These are phyloP conservation scores for Volvariella volvacea DNA, from an alignment of 1,284 basidiomycete genomes.

Conservation along the genomic window DNA sequence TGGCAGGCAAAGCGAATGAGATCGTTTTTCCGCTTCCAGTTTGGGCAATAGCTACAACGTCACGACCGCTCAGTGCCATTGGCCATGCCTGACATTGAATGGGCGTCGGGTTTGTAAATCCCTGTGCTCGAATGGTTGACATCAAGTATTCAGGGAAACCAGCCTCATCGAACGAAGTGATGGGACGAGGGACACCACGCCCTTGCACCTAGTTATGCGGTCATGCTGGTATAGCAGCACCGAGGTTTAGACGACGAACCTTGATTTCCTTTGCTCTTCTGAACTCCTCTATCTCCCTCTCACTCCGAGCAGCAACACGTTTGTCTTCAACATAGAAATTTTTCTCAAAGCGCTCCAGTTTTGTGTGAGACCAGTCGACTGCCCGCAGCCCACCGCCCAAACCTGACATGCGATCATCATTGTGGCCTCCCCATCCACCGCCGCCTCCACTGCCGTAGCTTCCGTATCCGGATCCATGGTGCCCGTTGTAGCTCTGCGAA, in stretches of 20 bases:
- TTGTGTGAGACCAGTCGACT: constrained; percentile 79
- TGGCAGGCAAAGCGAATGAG: constrained; percentile 95
- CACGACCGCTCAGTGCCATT: constrained; percentile 91
- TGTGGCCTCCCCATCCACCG: constrained; percentile 49
- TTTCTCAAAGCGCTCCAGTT: constrained; percentile 84
- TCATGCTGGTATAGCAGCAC: too few relatives aligned
- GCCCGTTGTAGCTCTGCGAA: constrained; percentile 34
- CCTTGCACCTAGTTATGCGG: constrained; percentile 69
- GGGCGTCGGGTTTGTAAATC: constrained; percentile 84
- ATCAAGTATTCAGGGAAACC: constrained; percentile 97
- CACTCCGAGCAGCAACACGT: constrained; percentile 71
- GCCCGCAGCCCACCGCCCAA: constrained; percentile 80
- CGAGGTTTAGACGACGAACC: constrained; percentile 29
- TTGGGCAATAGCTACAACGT: constrained; percentile 95
- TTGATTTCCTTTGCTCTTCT: constrained; percentile 84
- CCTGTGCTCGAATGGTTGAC: constrained; percentile 89
- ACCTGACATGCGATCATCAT: constrained; percentile 76
- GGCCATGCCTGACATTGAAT: constrained; percentile 99
- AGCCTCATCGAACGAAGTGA: constrained; percentile 89
- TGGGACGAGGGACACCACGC: constrained; percentile 81
- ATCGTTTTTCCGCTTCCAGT: constrained; percentile 98
- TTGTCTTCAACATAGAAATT: constrained; percentile 98
- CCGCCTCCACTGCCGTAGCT: constrained; percentile 34
- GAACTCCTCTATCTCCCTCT: constrained; percentile 88
- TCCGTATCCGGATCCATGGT: constrained; percentile 30